Evolutionary conservation across 2,329 filamentous ascomycete genomes (phyloP), one percentile per base, ranked within the genome.

Genomic region (Cladobotryum protrusum): DNA sequence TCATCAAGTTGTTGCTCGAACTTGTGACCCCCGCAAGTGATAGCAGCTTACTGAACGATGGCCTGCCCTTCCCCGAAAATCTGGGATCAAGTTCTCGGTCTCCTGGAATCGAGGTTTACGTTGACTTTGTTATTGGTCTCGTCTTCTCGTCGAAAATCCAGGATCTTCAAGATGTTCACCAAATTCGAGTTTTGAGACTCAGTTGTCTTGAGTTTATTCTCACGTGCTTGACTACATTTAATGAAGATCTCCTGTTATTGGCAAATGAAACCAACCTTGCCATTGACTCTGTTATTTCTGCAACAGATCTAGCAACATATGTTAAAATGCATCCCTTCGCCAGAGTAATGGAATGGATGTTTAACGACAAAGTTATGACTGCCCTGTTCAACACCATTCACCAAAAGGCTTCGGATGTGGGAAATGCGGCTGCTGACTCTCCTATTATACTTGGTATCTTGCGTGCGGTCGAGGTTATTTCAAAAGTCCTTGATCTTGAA

Each of bases 281-380:
- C 20, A 83, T 95, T 14, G 90, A 96, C 63, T 71, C 78, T 9
- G 81, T 86, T 14, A 88, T 95, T 56, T 78, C 78, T 39, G 78
- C 88, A 4, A 86, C 85, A 3, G 87, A 87, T 49, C 74, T 97
- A 4, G 81, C 83, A 45, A 78, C 80, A 5, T 99, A 99, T 63
- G 83, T 93, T 52, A 82, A 83, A 19, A 78, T 96, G 47, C 95
- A 99, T 69, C 92, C 95, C 0, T 99, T 97, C 62, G 84, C 88
- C 3, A 83, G 95, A 52, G 85, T 95, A 14, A 96, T 97, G 87
- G 93, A 99, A 63, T 97, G 93, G 90, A 81, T 99, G 69, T 96
- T 95, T 68, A 96, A 95, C 63, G 89, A 95, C 61, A 89, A 86
- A 56, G 88, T 96, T 18, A 82, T 95, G 60, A 81, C 80, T 56